Base-by-base conservation (phyloP, 2,329 filamentous ascomycete species). In the Alternaria brassicae region DNA sequence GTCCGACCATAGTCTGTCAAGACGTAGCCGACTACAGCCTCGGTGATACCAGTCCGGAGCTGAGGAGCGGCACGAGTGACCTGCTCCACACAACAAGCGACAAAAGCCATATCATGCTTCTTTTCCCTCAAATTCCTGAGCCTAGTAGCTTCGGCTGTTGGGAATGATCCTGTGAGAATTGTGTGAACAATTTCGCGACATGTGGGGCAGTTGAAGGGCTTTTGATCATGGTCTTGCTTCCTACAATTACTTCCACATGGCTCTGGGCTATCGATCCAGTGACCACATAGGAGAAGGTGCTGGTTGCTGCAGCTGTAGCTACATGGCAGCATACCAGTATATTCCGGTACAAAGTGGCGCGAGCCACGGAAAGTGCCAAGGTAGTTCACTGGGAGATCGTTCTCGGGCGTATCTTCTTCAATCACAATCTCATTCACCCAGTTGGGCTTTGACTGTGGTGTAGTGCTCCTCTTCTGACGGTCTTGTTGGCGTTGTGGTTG, bases 161-260 rank as follows among this genome's bases (percentile, higher is more conserved):
- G 32, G 28, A 65, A 36, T 19, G 60, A 39, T 27, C 44, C 56
- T 8, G 50, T 30, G 28, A 63, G 15, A 17, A 63, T 32, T 0
- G 54, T 19, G 2, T 42, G n/a, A 9, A 63, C 49, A 12, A 36
- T 48, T 3, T 53, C 41, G 23, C 4, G 39, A 32, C 66, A 67
- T 9, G 40, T 42, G 10, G 56, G 54, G 53, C 66, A 67, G 12
- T 41, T 40, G 48, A 69, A 69, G 0, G 52, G 51, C 6, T 25
- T 27, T 3, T 30, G 30, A 3, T 13, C 9, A 25, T 53, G 27
- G 3, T 39, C 6, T 13, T 56, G 30, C 0, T 42, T 52, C 17
- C 51, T 53, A 51, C 66, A 69, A 28, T 66, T 66, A 1, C 34
- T 6, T 3, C 64, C 62, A n/a, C 65, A 69, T 3, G 62, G 50